Conservation (phyloP, 2,329 filamentous ascomycete genomes). For the Lojkania enalia region DNA sequence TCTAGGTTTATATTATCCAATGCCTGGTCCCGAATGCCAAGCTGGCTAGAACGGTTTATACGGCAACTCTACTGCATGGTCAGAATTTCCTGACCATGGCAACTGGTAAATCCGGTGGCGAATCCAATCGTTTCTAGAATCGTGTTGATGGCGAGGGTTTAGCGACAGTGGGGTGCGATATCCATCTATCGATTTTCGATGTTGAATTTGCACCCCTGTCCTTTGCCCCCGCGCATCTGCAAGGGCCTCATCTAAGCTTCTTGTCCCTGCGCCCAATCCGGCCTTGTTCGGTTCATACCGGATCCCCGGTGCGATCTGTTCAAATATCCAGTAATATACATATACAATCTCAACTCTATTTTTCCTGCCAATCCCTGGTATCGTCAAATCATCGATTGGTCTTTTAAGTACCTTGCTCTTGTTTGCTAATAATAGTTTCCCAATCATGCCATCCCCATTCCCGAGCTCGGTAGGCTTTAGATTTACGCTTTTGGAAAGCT, state of each 20-base stretch:
- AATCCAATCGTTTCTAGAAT: conserved; percentile 25
- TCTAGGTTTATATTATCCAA: conserved; percentile 10
- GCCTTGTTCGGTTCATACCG: conserved; percentile 29
- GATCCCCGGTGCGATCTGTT: conserved; percentile 30
- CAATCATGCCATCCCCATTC: conserved; percentile 27
- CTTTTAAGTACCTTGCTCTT: conserved; percentile 6
- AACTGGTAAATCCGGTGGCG: conserved; percentile 5
- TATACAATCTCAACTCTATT: conserved; percentile 37
- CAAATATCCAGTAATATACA: conserved; percentile 39
- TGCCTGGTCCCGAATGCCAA: too few species aligned
- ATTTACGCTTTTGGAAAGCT: conserved; percentile 10
- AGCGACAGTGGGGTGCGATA: conserved; percentile 12
- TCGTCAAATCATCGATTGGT: conserved; percentile 25
- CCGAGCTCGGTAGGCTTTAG: conserved; percentile 12
- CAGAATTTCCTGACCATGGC: conserved; percentile 4
- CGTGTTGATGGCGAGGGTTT: conserved; percentile 5
- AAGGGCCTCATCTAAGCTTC: conserved; percentile 27
- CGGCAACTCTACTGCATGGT: conserved; percentile 3
- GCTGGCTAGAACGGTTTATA: not conserved
- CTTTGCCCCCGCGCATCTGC: conserved; percentile 22
- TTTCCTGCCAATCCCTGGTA: conserved; percentile 21
- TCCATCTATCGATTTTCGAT: conserved; percentile 17
- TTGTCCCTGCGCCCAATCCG: conserved; percentile 23
- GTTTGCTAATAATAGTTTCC: conserved; percentile 24
- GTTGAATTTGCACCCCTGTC: conserved; percentile 11